Evolutionary conservation across 495 filamentous ascomycete species (phyloP), one percentile per base, ranked within the genome.

Genomic region (Cudoniella acicularis): DNA sequence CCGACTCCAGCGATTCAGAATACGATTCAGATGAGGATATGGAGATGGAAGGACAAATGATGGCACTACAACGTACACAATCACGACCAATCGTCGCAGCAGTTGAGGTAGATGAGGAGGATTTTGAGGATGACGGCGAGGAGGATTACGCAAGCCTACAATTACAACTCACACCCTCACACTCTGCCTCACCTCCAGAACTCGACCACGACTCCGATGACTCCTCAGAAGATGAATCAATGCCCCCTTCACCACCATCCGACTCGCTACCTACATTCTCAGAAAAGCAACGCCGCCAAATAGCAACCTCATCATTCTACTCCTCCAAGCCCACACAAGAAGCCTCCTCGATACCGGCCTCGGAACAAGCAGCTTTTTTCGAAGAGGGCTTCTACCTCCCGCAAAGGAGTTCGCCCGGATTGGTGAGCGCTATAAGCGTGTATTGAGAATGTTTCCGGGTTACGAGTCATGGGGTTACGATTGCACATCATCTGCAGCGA

Each of bases 201-300:
- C 84, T 96, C 63, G 79, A 88, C 26, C 81, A 89, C 64, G 83
- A 86, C 61, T 75, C 70, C 1, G 87, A n/a, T n/a, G n/a, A 89
- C 63, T 89, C 87, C 0, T 79, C 79, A 50, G 82, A 85, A 60
- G 83, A 85, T 69, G 83, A 85, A 64, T 78, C 83, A 25, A 88
- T 90, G 79, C 92, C 92, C 27, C 85, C 88, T n/a, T 96, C 93
- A 54, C 92, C 93, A 49, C 87, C 87, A 3, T 78, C 83, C 1
- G 72, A 86, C 56, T 59, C 74, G 30, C 76, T 91, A 53, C 81
- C 87, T 61, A 75, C 84, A 40, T 90, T 93, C 69, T 78, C 86
- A 41, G 82, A 87, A 63, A 89, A 92, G 77, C 52, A 64, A 53
- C 56, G 56, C 36, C 48, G 36, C 36, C 59, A 61, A 47, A 65